A percentile compares a stretch with the other conserved stretches of the same genome.
phyloP scores from a whole-genome alignment of 352 stramenopile genomes.

The Globisporangium solare region DNA sequence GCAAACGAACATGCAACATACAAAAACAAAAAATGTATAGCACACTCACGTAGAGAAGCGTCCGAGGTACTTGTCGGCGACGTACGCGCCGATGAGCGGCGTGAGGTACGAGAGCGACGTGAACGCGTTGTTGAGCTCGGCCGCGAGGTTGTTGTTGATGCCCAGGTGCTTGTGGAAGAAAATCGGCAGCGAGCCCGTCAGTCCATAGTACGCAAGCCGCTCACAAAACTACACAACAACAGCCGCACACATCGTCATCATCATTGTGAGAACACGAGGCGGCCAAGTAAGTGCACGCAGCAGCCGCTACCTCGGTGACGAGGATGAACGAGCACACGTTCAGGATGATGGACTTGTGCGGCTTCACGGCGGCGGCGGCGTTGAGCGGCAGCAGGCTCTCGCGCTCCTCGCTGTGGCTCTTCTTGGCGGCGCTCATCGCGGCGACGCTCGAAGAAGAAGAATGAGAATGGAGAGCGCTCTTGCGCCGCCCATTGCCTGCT shows the following conservation, averaged over 20 bases:
- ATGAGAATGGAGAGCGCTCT: too few species aligned
- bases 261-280: too few species aligned
- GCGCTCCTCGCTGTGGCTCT: background rate
- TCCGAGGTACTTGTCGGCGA: constrained; percentile 74
- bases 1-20: too few species aligned
- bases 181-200: constrained; percentile 80
- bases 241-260: background rate
- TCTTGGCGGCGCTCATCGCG: too few species aligned
- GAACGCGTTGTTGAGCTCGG: constrained; percentile 84
- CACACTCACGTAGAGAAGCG: constrained; percentile 63
- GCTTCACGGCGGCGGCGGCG: background rate
- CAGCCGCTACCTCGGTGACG: constrained; percentile 53
- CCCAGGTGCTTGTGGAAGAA: constrained; percentile 87
- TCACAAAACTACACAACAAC: constrained; percentile 57
- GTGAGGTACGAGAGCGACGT: constrained; percentile 84
- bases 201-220: constrained; percentile 75
- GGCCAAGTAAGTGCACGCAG: background rate
- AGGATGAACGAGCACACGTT: constrained; percentile 88
- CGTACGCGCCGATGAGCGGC: constrained; percentile 74
- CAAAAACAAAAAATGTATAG: background rate
- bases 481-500: too few species aligned
- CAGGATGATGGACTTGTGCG: constrained; percentile 73
- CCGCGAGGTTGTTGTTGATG: constrained; percentile 73
- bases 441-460: background rate
- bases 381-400: constrained; percentile 11